Conservation (phyloP, 805 yeast genomes). For the Saccharomycopsis synnaedendra region DNA sequence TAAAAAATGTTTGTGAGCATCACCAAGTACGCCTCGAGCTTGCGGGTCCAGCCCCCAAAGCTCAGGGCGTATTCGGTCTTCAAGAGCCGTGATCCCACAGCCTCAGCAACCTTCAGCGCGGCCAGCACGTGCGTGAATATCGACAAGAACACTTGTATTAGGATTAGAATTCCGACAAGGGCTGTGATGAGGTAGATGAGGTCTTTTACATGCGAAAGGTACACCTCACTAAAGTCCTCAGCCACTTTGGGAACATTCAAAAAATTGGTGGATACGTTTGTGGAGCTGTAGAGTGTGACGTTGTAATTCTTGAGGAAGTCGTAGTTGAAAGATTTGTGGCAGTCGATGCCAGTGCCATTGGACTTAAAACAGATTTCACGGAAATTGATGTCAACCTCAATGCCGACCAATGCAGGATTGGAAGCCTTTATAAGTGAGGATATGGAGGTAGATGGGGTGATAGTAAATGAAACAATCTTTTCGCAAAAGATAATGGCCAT, state of each 20-base stretch:
- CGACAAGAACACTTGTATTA: neutral
- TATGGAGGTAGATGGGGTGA: slow-evolving; percentile 5
- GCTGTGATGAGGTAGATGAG: neutral
- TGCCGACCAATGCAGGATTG: slow-evolving; percentile 36
- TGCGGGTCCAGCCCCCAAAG: neutral
- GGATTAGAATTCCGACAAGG: neutral
- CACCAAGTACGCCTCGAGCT: neutral
- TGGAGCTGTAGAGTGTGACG: slow-evolving; percentile 2
- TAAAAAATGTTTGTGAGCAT: neutral
- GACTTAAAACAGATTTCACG: slow-evolving; percentile 2
- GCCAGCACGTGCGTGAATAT: neutral
- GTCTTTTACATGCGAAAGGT: slow-evolving; percentile 2
- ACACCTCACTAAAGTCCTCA: neutral
- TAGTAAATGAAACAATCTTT: slow-evolving; percentile 2
- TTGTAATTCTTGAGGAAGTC: neutral
- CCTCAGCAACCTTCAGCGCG: neutral
- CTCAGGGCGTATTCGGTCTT: neutral
- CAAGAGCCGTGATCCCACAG: neutral
- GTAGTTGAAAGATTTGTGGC: slow-evolving; percentile 3
- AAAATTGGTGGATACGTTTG: slow-evolving; percentile 3
- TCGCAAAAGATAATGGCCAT: slow-evolving; percentile 1
- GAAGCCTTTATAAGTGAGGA: slow-evolving; percentile 21
- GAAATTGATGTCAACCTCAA: slow-evolving; percentile 4
- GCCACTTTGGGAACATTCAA: slow-evolving; percentile 8
- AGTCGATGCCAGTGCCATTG: neutral